These are phyloP conservation scores for Neurospora sp. DNA, from an alignment of 495 filamentous ascomycete species.

Conservation along the genomic window DNA sequence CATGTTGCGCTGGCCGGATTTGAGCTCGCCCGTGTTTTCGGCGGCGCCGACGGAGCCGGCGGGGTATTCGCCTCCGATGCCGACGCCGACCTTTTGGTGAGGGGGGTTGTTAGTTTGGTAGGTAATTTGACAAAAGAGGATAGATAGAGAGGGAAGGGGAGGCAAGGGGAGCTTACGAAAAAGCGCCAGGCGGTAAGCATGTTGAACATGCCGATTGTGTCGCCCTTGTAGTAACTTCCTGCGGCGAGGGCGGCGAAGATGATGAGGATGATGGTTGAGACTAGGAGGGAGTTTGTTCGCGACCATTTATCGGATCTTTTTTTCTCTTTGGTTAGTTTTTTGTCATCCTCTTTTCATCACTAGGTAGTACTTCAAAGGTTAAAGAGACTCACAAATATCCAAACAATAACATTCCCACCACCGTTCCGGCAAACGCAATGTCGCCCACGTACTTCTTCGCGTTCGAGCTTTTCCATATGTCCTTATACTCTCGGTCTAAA, in stretches of 20 bases:
- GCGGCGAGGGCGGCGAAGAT: conserved; percentile 72
- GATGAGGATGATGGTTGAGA: conserved; percentile 73
- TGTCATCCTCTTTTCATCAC: too few relatives aligned
- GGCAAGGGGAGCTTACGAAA: conserved; percentile 45
- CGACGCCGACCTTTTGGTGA: conserved; percentile 34
- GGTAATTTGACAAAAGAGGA: neutral
- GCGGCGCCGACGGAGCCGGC: conserved; percentile 77
- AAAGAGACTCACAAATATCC: conserved; percentile 46
- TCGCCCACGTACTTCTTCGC: conserved; percentile 61
- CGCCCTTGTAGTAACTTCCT: conserved; percentile 62
- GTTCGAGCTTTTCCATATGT: conserved; percentile 51
- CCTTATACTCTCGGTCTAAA: conserved; percentile 50
- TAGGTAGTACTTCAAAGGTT: too few relatives aligned
- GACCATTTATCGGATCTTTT: conserved; percentile 63
- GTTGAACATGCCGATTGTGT: conserved; percentile 60
- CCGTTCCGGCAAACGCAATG: conserved; percentile 83
- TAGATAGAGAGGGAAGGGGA: conserved; percentile 35
- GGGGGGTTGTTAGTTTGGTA: conserved; percentile 2
- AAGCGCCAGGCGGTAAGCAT: conserved; percentile 82
- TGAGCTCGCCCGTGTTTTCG: conserved; percentile 75
- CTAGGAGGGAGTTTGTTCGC: conserved; percentile 67
- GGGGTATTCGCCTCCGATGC: conserved; percentile 72
- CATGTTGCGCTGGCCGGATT: conserved; percentile 65
- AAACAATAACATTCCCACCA: conserved; percentile 74
- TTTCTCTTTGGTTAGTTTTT: neutral